Evolutionary conservation across 2,329 filamentous ascomycete genomes (phyloP).

Genomic region (Neonectria faginata): DNA sequence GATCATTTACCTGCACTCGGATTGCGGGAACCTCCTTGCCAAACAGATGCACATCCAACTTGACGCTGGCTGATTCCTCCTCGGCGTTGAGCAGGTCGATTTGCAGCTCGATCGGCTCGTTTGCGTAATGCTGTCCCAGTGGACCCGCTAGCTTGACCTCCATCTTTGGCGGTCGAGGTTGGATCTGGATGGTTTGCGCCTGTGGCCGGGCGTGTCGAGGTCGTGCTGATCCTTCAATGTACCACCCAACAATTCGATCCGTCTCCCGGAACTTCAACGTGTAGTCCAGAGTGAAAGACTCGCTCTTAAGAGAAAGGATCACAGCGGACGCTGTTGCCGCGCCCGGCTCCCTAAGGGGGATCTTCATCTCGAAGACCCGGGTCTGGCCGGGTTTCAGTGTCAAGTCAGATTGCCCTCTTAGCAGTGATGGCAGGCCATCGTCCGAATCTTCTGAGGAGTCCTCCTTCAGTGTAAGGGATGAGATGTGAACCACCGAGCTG

Average conservation of each 20-base stretch:
- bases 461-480: constrained; percentile 48
- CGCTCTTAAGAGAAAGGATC: constrained; percentile 71
- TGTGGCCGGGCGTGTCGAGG: constrained; percentile 62
- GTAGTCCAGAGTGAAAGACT: constrained; percentile 76
- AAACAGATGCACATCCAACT: constrained; percentile 75
- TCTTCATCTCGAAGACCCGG: constrained; percentile 76
- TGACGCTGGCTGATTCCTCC: constrained; percentile 79
- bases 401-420: constrained; percentile 71
- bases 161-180: constrained; percentile 93
- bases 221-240: constrained; percentile 55
- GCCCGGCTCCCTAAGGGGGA: constrained; percentile 85
- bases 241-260: constrained; percentile 62
- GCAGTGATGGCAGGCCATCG: constrained; percentile 50
- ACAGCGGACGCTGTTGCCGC: constrained; percentile 75
- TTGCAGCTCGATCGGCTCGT: constrained; percentile 77
- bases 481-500: constrained; percentile 34
- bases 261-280: constrained; percentile 64
- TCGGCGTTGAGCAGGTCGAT: constrained; percentile 85
- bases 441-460: constrained; percentile 44
- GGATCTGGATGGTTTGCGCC: constrained; percentile 73
- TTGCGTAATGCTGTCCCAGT: constrained; percentile 82
- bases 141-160: constrained; percentile 75
- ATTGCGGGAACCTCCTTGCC: constrained; percentile 67
- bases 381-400: constrained; percentile 74
- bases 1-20: constrained; percentile 53